Percentiles rank a stretch among this genome's conserved stretches.
These are phyloP conservation scores for Extremus antarcticus DNA, from an alignment of 495 filamentous ascomycete genomes.

Conservation along the genomic window DNA sequence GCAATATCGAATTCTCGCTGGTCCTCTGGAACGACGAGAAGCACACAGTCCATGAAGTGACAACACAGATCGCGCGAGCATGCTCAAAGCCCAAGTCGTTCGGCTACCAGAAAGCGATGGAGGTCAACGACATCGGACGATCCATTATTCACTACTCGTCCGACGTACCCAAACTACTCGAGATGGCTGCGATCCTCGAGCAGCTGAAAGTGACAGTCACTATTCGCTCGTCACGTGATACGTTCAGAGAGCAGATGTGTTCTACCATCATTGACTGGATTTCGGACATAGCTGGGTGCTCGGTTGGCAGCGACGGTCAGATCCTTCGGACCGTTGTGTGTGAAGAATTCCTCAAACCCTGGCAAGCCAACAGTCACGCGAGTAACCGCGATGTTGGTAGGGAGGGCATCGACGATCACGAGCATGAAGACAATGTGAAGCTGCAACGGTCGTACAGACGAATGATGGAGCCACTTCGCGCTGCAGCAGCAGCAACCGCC, in stretches of 20 bases:
- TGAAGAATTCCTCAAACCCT: conserved; percentile 77
- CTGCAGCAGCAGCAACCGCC: conserved; percentile 4
- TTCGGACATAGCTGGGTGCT: conserved; percentile 81
- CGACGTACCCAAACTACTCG: conserved; percentile 59
- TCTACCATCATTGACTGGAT: conserved; percentile 97
- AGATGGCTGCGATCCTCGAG: conserved; percentile 72
- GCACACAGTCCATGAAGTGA: conserved; percentile 86
- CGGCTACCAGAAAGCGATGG: conserved; percentile 64
- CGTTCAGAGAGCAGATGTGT: conserved; percentile 96
- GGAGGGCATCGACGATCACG: conserved; percentile 84
- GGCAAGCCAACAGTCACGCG: conserved; percentile 78
- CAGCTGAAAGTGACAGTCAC: conserved; percentile 94
- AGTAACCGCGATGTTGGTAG: conserved; percentile 73
- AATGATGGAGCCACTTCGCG: conserved; percentile 8
- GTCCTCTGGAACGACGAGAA: conserved; percentile 98
- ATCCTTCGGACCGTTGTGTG: conserved; percentile 74
- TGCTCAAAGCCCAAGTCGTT: conserved; percentile 62
- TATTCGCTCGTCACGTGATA: conserved; percentile 84
- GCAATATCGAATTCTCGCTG: conserved; percentile 67
- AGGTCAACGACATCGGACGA: conserved; percentile 77
- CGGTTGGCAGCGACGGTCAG: conserved; percentile 65
- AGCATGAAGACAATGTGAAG: conserved; percentile 34
- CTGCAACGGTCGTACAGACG: conserved; percentile 1
- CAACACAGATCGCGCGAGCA: conserved; percentile 78
- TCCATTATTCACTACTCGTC: conserved; percentile 67